A percentile compares a stretch with the other conserved stretches of the same genome.
Evolutionary conservation across 129 eudicot genomes (phyloP).

Genomic region (Kitagawia praeruptora): DNA sequence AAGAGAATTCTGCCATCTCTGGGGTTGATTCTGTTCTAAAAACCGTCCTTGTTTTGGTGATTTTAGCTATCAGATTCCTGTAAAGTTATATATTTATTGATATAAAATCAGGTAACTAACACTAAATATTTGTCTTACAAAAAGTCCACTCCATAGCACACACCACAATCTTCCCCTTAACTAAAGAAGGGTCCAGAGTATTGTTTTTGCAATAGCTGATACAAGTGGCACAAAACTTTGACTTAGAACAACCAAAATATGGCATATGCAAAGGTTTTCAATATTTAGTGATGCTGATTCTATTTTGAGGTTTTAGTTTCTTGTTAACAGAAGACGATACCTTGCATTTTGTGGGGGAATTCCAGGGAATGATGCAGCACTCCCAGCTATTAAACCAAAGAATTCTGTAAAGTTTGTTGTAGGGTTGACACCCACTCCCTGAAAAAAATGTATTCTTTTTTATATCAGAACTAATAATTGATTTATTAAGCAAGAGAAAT

Average conservation of each 20-base stretch:
- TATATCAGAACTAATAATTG: too few relatives aligned
- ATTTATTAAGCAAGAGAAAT: too few relatives aligned
- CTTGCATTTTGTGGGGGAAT: constrained; percentile 54
- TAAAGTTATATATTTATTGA: too few relatives aligned
- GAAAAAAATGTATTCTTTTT: background rate
- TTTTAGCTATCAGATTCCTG: too few relatives aligned
- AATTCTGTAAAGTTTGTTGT: constrained; percentile 17
- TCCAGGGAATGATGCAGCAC: constrained; percentile 53
- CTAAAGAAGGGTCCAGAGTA: constrained; percentile 41
- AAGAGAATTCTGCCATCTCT: too few relatives aligned
- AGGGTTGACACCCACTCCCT: constrained; percentile 51
- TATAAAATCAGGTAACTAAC: too few relatives aligned
- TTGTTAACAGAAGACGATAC: constrained; percentile 17
- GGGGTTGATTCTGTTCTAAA: too few relatives aligned
- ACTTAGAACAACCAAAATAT: too few relatives aligned
- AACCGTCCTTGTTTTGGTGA: too few relatives aligned
- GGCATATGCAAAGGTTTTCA: too few relatives aligned
- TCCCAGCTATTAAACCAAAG: constrained; percentile 30
- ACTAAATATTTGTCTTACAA: constrained; percentile 34
- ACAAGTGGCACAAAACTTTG: too few relatives aligned
- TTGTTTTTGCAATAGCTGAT: constrained; percentile 49
- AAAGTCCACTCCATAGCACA: constrained; percentile 36
- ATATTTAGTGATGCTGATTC: too few relatives aligned
- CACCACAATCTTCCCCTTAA: constrained; percentile 59
- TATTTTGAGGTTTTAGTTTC: background rate